Percentiles rank a stretch among this genome's conserved stretches.
These are phyloP conservation scores for Debaryomyces subglobosus DNA, from an alignment of 1,139 yeast species.

Conservation along the genomic window DNA sequence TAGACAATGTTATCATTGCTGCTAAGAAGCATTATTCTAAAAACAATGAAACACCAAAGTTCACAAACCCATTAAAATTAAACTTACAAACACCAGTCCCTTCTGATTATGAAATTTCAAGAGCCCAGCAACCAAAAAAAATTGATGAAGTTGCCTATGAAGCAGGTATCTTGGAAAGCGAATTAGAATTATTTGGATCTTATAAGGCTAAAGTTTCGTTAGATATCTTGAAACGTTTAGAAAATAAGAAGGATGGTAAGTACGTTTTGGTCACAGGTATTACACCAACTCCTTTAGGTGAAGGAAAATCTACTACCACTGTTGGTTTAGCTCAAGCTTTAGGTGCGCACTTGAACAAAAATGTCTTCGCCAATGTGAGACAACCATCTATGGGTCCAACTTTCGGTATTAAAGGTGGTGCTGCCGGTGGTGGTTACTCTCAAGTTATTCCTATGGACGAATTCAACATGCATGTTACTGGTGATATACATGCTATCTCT, in stretches of 20 bases:
- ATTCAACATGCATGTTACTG: constrained; percentile 96
- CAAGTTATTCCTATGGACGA: constrained; percentile 99
- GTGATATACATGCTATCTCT: constrained; percentile 96
- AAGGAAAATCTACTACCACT: constrained; percentile 97
- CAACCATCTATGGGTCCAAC: constrained; percentile 99
- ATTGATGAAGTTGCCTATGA: constrained; percentile 82
- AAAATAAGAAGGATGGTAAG: constrained; percentile 75
- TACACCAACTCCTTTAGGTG: constrained; percentile 98
- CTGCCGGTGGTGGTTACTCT: constrained; percentile 99
- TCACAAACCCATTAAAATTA: constrained; percentile 65
- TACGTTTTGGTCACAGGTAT: constrained; percentile 95
- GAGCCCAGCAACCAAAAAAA: constrained; percentile 86
- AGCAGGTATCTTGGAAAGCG: constrained; percentile 78
- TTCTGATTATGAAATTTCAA: constrained; percentile 88
- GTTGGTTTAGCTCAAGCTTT: constrained; percentile 96
- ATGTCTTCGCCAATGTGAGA: constrained; percentile 93
- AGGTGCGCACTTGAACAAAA: constrained; percentile 87
- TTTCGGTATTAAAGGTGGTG: constrained; percentile 98
- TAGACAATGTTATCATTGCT: constrained; percentile 82
- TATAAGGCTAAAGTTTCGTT: constrained; percentile 90
- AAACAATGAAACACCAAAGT: constrained; percentile 51
- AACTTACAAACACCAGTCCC: constrained; percentile 82
- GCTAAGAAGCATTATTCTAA: constrained; percentile 61
- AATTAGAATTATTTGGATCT: constrained; percentile 89
- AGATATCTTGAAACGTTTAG: constrained; percentile 71